Evolutionary conservation across 495 filamentous ascomycete genomes (phyloP).

Genomic region (Penicillium egyptiacum): DNA sequence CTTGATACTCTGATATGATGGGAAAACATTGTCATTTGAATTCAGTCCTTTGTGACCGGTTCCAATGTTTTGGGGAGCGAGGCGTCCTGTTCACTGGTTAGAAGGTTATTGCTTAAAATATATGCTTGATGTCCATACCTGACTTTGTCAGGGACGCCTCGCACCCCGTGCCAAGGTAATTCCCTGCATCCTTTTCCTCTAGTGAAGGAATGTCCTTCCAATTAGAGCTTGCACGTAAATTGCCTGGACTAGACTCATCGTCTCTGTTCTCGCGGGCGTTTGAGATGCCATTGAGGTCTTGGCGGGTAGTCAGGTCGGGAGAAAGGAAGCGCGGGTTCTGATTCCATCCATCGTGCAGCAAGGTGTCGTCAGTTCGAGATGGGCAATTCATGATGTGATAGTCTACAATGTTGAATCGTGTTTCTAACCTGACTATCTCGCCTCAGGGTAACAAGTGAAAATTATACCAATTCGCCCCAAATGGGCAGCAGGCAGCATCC

Average conservation of each 20-base stretch:
- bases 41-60: slow-evolving; percentile 6
- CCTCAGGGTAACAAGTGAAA: background rate
- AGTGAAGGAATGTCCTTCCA: slow-evolving; percentile 12
- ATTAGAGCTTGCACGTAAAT: slow-evolving; percentile 5
- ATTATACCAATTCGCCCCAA: background rate
- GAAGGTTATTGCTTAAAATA: background rate
- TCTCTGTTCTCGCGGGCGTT: slow-evolving; percentile 27
- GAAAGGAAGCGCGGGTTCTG: slow-evolving; percentile 53
- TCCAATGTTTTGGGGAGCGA: slow-evolving; percentile 14
- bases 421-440: background rate
- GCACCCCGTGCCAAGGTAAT: background rate
- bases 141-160: slow-evolving; percentile 37
- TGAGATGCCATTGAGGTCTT: slow-evolving; percentile 55
- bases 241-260: background rate
- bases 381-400: slow-evolving; percentile 55
- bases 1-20: slow-evolving; percentile 22
- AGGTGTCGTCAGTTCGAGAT: slow-evolving; percentile 53
- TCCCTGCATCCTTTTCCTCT: slow-evolving; percentile 13
- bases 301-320: slow-evolving; percentile 55
- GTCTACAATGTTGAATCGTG: background rate
- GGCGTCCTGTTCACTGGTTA: slow-evolving; percentile 23
- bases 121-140: slow-evolving; percentile 21
- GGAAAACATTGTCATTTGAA: slow-evolving; percentile 5
- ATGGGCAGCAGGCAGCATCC: slow-evolving; percentile 7
- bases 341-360: slow-evolving; percentile 50